phyloP scores from a whole-genome alignment of 2,329 filamentous ascomycete species.

The Neurospora sp. region DNA sequence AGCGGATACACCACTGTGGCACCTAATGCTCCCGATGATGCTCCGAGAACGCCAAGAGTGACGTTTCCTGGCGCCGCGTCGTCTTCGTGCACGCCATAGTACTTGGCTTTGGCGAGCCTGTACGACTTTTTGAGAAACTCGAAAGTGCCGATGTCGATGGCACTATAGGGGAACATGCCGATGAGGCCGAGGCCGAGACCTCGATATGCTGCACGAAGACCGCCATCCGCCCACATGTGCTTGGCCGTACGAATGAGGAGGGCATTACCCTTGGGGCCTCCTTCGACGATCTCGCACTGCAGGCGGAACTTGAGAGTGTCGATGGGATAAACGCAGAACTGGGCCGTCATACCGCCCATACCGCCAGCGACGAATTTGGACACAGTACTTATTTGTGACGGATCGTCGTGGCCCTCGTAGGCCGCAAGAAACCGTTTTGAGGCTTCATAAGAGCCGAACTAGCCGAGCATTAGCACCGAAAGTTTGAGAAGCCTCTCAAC shows the following conservation, averaged over 20 bases:
- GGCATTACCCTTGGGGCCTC: slow-evolving; percentile 71
- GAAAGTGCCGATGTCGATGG: slow-evolving; percentile 92
- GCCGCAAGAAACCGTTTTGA: slow-evolving; percentile 79
- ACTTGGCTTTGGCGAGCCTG: slow-evolving; percentile 57
- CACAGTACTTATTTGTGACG: slow-evolving; percentile 65
- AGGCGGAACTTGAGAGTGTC: slow-evolving; percentile 76
- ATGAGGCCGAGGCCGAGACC: slow-evolving; percentile 88
- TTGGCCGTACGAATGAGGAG: slow-evolving; percentile 73
- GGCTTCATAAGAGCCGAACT: slow-evolving; percentile 92
- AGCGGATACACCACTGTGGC: slow-evolving; percentile 92
- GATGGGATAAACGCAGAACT: slow-evolving; percentile 92
- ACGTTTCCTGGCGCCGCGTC: slow-evolving; percentile 75
- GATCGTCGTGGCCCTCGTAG: slow-evolving; percentile 79
- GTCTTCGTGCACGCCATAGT: slow-evolving; percentile 65
- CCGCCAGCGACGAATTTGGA: slow-evolving; percentile 90
- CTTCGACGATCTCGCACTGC: slow-evolving; percentile 87
- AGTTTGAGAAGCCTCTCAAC: background rate
- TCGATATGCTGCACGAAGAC: slow-evolving; percentile 71
- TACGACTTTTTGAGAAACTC: slow-evolving; percentile 79
- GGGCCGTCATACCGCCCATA: slow-evolving; percentile 84
- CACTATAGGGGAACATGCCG: slow-evolving; percentile 96
- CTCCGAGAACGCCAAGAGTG: slow-evolving; percentile 78
- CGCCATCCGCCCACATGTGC: slow-evolving; percentile 76
- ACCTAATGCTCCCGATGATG: slow-evolving; percentile 81
- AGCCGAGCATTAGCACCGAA: slow-evolving; percentile 10